Base-by-base conservation (phyloP, 257 asterid genomes). In the Nicotiana obtusifolia region DNA sequence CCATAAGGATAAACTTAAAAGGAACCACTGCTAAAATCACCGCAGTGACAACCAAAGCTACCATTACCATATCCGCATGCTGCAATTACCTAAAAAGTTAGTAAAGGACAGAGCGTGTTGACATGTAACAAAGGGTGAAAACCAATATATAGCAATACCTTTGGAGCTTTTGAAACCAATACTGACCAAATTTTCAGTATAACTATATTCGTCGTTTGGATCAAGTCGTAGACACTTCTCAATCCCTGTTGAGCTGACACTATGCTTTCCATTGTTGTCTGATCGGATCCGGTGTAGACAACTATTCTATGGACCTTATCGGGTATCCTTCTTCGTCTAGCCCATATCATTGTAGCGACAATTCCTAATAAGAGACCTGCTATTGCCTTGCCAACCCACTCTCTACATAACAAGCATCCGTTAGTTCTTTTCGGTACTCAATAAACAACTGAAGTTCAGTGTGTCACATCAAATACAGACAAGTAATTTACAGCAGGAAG, bases 171-270 rank as follows among this genome's bases (percentile, higher is more conserved):
- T 0, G 96, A 91, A 77, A 85, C 84, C 60, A 91, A 37, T 56
- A 95, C 84, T 2, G 98, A 94, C 94, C 96, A 88, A 28, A 90
- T 78, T 84, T 95, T 95, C 24, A 95, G 89, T 20, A 92, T 77
- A 13, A 93, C 85, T 75, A 95, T 83, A 76, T 91, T 95, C 7
- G 89, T 82, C 66, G 68, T 87, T 86, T 84, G 93, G 88, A 95
- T 87, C 37, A 89, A 64, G 37, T 90, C 92, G 19, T 91, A 91
- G 17, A 89, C 83, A 19, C 49, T 91, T 82, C 85, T 82, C 20
- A 95, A 31, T 19, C 94, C 98, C 22, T 91, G 97, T 78, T 95
- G 99, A 1, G 99, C 99, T 1, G 99, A 92, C 11, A 95, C 94
- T 59, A 95, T 88, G 84, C 89, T 94, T 84, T 94, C 99, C 90